Evolutionary conservation across 306 rosid genomes (phyloP), one percentile per base, ranked within the genome.

Genomic region (Cajanus cajan): DNA sequence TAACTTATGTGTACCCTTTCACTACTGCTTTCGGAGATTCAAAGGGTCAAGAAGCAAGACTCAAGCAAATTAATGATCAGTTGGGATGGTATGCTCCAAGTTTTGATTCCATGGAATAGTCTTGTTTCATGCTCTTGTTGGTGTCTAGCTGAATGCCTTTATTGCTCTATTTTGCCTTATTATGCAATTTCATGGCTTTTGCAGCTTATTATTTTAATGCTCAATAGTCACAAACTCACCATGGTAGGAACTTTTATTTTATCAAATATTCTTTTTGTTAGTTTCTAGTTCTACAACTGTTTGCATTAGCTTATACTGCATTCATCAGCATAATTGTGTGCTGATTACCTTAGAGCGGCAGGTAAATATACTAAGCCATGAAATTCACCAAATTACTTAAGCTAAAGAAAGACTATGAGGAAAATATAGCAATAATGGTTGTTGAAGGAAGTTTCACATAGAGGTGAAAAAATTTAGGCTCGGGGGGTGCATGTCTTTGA

Each of bases 61-160:
- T 95, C 74, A 90, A 91, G 82, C 92, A 83, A 82, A 93, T 96
- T 37, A 82, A 84, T 31, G 91, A 89, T 64, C 79, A 82, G 39
- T 83, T 95, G 85, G 96, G 97, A 40, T 93, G 98, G 98, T 91
- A 82, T 85, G 93, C 97, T 83, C 99, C 98, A 43, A 89, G 90
- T 87, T 95, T 93, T 82, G 97, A 93, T 73, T 84, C 91, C 86
- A 90, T 88, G 93, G 92, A 89, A 68, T 83, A 79, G 80, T 63
- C 19, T 61, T 64, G 16, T 48, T 70, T 18, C 4, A 1, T 45
- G 0, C 16, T 52, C 33, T 68, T 58, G 31, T 59, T 77, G 41
- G 15, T 68, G 19, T 34, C 58, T 45, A 45, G 72, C 68, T 41
- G 25, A 74, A 68, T 74, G 54, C 63, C 58, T 65, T 45, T 50